phyloP scores from a whole-genome alignment of 176 grass and related monocot species.

The Triticum monococcum region DNA sequence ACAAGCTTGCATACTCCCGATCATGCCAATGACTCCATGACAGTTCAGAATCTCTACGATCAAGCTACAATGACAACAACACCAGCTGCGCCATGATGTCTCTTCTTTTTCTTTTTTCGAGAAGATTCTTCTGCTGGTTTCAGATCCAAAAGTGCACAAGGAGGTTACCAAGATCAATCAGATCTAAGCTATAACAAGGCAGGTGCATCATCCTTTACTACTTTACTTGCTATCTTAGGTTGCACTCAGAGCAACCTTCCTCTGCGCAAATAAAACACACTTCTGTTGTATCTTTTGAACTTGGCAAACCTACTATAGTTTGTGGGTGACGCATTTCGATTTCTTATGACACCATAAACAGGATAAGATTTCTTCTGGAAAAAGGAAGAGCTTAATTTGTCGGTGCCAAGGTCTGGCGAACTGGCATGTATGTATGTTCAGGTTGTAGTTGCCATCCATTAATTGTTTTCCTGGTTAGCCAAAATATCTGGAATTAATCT shows the following conservation, averaged over 20 bases:
- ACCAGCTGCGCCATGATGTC: too few relatives aligned
- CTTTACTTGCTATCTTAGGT: background rate
- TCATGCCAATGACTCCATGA: background rate
- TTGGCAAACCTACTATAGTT: background rate
- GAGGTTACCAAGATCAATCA: background rate
- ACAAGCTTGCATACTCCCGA: background rate
- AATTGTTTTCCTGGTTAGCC: background rate
- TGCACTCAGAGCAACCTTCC: background rate
- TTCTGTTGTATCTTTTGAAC: background rate
- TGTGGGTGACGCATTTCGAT: background rate
- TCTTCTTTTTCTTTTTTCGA: too few relatives aligned
- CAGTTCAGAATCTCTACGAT: background rate
- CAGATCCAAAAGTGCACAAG: background rate
- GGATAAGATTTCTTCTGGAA: background rate
- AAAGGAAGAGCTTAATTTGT: background rate
- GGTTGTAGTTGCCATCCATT: background rate
- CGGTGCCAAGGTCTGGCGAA: background rate
- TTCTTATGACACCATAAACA: background rate
- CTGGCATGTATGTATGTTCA: background rate
- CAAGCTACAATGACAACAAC: too few relatives aligned
- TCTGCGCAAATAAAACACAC: background rate
- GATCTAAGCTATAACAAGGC: background rate
- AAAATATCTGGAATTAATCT: background rate
- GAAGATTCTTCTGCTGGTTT: background rate
- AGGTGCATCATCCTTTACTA: background rate